Percentiles rank a stretch among this genome's conserved stretches.
phyloP scores from a whole-genome alignment of 23 red algal species.

The Gracilaria caudata region DNA sequence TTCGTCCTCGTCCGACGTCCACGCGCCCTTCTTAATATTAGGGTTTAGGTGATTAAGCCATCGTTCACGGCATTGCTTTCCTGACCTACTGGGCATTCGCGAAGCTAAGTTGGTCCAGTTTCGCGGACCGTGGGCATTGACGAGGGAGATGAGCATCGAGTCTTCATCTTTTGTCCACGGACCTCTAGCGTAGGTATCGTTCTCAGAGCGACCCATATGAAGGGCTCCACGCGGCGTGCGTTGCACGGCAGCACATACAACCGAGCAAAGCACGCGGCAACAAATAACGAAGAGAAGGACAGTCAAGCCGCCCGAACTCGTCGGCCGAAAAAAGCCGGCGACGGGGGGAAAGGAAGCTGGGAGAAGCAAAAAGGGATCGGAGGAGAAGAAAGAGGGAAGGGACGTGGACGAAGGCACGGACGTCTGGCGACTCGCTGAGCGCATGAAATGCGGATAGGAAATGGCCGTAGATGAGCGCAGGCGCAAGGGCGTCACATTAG shows the following conservation, averaged over 20 bases:
- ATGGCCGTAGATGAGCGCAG: background rate
- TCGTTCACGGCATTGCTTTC: conserved; percentile 92
- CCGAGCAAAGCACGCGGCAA: background rate
- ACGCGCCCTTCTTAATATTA: conserved; percentile 74
- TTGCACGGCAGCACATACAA: conserved; percentile 30
- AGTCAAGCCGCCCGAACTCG: background rate
- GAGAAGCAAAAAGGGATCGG: conserved; percentile 20
- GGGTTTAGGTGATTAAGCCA: conserved; percentile 94
- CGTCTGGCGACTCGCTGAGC: background rate
- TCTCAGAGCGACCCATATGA: conserved; percentile 59
- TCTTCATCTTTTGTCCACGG: conserved; percentile 84
- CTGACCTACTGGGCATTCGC: conserved; percentile 72
- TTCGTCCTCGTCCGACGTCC: conserved; percentile 88
- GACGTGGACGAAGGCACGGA: background rate
- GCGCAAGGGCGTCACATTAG: conserved; percentile 15
- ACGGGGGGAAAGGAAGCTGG: background rate
- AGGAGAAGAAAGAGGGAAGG: conserved; percentile 5
- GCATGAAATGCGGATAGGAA: conserved; percentile 1
- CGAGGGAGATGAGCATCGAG: conserved; percentile 68
- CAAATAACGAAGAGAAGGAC: background rate
- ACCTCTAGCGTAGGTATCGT: conserved; percentile 53
- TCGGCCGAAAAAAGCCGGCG: conserved; percentile 3
- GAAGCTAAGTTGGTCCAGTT: conserved; percentile 76
- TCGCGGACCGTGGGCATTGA: conserved; percentile 65
- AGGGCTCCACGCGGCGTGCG: background rate